Base-by-base conservation (phyloP, 768 basidiomycete species). In the Rhizopogon sp. region DNA sequence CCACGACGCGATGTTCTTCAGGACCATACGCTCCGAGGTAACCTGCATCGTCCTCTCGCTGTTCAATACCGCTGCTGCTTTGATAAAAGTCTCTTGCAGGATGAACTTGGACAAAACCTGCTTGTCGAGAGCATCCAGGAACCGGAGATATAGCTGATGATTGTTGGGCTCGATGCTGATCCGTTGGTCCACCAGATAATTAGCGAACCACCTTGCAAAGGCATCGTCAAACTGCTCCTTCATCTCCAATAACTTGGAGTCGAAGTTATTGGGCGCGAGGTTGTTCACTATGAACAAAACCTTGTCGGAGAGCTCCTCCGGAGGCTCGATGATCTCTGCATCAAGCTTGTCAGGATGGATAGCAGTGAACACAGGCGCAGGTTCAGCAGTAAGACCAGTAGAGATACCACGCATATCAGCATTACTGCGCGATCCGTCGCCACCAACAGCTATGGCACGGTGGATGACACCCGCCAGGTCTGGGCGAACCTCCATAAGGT, bases 221-320 rank as follows among this genome's bases (percentile, higher is more conserved):
- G 82, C 76, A 62, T 94, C 88, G 44, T 88, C 80, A 71, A 96
- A 96, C 54, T 90, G 77, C 33, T 83, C 84, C 53, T 78, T 79
- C 87, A 99, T 93, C 63, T 98, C 97, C 33, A 73, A 69, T 37
- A 94, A 74, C 71, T 99, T 99, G 25, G 79, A 62, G 39, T 93
- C 93, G 57, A 97, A 95, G 67, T 98, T 99, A 69, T 78, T 90
- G 9, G 93, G 90, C 0, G 96, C 94, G 55, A 99, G 80, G 61
- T 99, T 98, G 75, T 99, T 99, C 72, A 99, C 85, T 63, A 98
- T 96, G 78, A 99, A 99, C 45, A 98, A 76, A 60, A 99, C 93
- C 57, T 85, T 87, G 76, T 99, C 97, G 29, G 92, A 92, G 39
- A 88, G 70, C 61, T 92, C 92, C 69, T 97, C 92, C 3, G 88